Percentiles rank a stretch among this genome's conserved stretches.
Evolutionary conservation across 2,329 filamentous ascomycete genomes (phyloP).

Genomic region (Fusarium duplospermum): DNA sequence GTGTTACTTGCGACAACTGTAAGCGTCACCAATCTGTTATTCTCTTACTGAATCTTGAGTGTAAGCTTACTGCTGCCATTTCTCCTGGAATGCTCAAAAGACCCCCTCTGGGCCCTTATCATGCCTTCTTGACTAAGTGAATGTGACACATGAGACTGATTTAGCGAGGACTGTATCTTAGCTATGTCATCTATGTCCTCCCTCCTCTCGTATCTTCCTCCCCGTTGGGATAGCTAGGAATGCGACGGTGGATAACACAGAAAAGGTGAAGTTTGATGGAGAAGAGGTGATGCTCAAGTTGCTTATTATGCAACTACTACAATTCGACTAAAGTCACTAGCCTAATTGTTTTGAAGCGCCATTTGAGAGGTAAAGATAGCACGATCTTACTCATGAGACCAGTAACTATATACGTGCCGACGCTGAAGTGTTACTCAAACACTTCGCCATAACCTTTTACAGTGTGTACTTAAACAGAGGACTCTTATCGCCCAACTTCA

Average conservation of each 20-base stretch:
- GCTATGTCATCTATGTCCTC: too few relatives aligned
- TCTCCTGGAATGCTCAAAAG: not conserved
- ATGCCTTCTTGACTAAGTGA: not conserved
- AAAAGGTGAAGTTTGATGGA: not conserved
- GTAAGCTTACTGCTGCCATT: not conserved
- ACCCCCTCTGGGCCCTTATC: not conserved
- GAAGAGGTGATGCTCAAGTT: not conserved
- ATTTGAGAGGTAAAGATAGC: not conserved
- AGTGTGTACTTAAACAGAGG: not conserved
- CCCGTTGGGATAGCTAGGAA: not conserved
- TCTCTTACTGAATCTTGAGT: not conserved
- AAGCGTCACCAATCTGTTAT: not conserved
- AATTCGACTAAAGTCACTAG: not conserved
- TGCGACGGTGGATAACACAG: not conserved
- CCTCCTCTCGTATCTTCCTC: not conserved
- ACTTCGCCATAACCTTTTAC: not conserved
- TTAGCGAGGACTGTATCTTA: too few relatives aligned
- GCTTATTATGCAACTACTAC: not conserved
- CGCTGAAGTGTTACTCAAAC: not conserved
- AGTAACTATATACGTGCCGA: not conserved
- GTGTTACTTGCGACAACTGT: not conserved
- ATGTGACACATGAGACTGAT: not conserved
- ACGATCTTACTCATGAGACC: not conserved
- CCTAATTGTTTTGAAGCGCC: not conserved
- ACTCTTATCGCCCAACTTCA: not conserved